Percentiles rank a stretch among this genome's conserved stretches.
Evolutionary conservation across 2,329 filamentous ascomycete species (phyloP).

Genomic region (Penicillium hesseltinei): DNA sequence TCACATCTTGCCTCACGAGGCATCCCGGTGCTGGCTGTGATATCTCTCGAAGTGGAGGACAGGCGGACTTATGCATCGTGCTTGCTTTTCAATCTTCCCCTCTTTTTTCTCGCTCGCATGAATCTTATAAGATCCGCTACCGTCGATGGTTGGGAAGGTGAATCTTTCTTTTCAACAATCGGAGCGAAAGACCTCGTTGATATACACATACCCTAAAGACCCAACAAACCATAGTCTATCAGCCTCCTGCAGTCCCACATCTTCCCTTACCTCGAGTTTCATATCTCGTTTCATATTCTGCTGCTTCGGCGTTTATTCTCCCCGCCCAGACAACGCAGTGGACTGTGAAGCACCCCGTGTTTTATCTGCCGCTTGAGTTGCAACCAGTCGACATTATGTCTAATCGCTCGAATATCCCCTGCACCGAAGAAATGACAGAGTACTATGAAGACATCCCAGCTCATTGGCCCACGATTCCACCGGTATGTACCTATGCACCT

Average conservation of each 20-base stretch:
- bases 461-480: slow-evolving; percentile 30
- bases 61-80: slow-evolving; percentile 23
- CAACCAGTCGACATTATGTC: slow-evolving; percentile 28
- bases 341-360: slow-evolving; percentile 9
- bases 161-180: slow-evolving; percentile 1
- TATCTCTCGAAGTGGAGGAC: slow-evolving; percentile 27
- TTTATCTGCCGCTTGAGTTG: slow-evolving; percentile 29
- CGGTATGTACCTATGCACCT: slow-evolving; percentile 27
- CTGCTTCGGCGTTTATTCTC: slow-evolving; percentile 18
- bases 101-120: slow-evolving; percentile 9
- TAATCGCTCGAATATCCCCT: slow-evolving; percentile 21
- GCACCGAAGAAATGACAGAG: slow-evolving; percentile 28
- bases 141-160: slow-evolving; percentile 5
- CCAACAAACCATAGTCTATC: slow-evolving; percentile 7
- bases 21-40: slow-evolving; percentile 28
- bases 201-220: slow-evolving; percentile 5
- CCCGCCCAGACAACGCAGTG: slow-evolving; percentile 19
- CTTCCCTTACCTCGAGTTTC: slow-evolving; percentile 17
- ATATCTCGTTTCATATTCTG: slow-evolving; percentile 27
- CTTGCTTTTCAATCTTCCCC: slow-evolving; percentile 17
- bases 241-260: slow-evolving; percentile 12
- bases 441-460: slow-evolving; percentile 30
- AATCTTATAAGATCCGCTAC: slow-evolving; percentile 20
- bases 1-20: slow-evolving; percentile 36
- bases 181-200: slow-evolving; percentile 4